Conservation (phyloP, 1,284 basidiomycete species). For the Thelephora terrestris region DNA sequence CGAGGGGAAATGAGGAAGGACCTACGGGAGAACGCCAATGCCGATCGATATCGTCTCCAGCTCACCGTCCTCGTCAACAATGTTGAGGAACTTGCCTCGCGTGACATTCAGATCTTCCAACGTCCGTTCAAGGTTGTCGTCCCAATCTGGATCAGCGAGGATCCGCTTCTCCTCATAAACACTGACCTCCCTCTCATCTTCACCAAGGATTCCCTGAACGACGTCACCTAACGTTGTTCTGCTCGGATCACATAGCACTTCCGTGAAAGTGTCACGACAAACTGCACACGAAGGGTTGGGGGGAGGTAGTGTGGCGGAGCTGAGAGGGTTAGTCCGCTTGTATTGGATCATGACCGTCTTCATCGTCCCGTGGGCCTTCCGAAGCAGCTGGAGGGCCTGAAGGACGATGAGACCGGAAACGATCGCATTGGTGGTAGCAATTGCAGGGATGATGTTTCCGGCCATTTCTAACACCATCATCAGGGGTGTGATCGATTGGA, state of each 20-base stretch:
- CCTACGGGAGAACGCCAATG: slow-evolving; percentile 63
- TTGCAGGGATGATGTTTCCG: slow-evolving; percentile 98
- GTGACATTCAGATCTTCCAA: slow-evolving; percentile 64
- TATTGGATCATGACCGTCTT: slow-evolving; percentile 70
- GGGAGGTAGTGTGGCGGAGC: slow-evolving; percentile 46
- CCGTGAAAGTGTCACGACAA: slow-evolving; percentile 79
- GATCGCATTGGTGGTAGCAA: slow-evolving; percentile 98
- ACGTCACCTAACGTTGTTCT: slow-evolving; percentile 65
- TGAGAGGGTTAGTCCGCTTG: slow-evolving; percentile 67
- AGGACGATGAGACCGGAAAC: slow-evolving; percentile 91
- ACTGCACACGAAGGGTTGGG: slow-evolving; percentile 76
- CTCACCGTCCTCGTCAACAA: slow-evolving; percentile 84
- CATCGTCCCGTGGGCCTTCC: slow-evolving; percentile 45
- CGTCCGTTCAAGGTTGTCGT: slow-evolving; percentile 71
- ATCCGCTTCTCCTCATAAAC: slow-evolving; percentile 81
- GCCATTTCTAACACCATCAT: slow-evolving; percentile 78
- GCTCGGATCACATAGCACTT: slow-evolving; percentile 59
- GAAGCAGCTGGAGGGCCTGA: slow-evolving; percentile 80
- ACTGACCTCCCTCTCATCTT: slow-evolving; percentile 51
- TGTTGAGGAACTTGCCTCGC: slow-evolving; percentile 73
- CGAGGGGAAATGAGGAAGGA: slow-evolving; percentile 16
- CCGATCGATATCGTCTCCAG: slow-evolving; percentile 66
- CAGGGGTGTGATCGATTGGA: background rate
- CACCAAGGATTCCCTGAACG: slow-evolving; percentile 54
- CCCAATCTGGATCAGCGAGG: slow-evolving; percentile 82